Base-by-base conservation (phyloP, 2,329 filamentous ascomycete genomes). In the Fusarium sambucinum region DNA sequence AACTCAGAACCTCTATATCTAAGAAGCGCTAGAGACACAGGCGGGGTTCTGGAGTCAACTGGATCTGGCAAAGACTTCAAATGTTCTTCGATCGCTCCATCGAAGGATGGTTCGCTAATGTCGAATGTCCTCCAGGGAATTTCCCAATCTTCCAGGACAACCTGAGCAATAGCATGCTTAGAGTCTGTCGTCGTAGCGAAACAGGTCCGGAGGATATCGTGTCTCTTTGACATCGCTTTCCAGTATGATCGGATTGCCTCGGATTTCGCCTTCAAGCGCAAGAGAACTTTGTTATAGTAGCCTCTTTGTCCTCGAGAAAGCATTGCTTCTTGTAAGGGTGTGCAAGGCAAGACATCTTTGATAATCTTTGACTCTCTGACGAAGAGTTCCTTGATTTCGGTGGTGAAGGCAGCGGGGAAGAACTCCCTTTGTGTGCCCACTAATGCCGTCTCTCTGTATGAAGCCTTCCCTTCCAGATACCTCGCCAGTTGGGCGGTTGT, bases 311-410 rank as follows among this genome's bases (percentile, higher is more conserved):
- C 78, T 65, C 81, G 72, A 11, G 87, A 86, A 1, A 97, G 82
- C 93, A 97, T 97, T 1, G 90, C 91, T 80, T 96, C 92, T 76
- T 97, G 94, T 0, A 97, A 80, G 1, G 94, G 92, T 2, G 93
- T 96, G 75, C 94, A 97, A 1, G 94, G 94, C 7, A 94, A 79
- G 11, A 97, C 83, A 2, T 80, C 82, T 30, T 85, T 78, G 4
- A 91, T 80, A 0, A 69, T 44, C 6, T 77, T 75, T 0, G 77
- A 76, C 3, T 76, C 63, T 6, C 61, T 17, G 6, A 68, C 44
- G 55, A 86, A 80, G 1, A 69, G 71, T 8, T 75, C 56, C 27
- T 67, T 72, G 9, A 84, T 57, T 27, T 51, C 45, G 5, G 69
- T 35, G 3, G 74, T 38, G 38, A 79, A 77, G 2, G 55, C 19